Evolutionary conservation across 805 yeast species (phyloP).

Genomic region (Candida hispaniensis): DNA sequence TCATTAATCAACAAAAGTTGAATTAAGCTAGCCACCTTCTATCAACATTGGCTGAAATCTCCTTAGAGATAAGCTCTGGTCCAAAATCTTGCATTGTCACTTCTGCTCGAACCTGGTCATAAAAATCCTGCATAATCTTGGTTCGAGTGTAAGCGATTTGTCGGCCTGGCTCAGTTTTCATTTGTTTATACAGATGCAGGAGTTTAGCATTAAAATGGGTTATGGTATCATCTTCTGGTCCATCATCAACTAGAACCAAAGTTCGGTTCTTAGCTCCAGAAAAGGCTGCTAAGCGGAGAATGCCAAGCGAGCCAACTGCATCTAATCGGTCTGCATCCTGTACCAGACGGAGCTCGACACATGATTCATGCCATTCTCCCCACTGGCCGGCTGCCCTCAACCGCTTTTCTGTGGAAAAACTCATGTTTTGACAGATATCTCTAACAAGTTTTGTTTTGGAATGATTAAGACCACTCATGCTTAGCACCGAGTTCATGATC

Average conservation of each 20-base stretch:
- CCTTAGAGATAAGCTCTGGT: conserved; percentile 1
- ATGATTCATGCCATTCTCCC: conserved; percentile 27
- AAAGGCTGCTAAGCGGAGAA: conserved; percentile 29
- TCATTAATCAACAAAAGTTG: too few species aligned
- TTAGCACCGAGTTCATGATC: conserved; percentile 18
- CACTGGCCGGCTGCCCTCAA: conserved; percentile 22
- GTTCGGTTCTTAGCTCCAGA: conserved; percentile 26
- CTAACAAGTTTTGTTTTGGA: conserved; percentile 20
- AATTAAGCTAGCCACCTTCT: too few species aligned
- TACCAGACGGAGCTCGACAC: conserved; percentile 29
- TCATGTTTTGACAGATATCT: conserved; percentile 23
- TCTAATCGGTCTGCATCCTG: conserved; percentile 35
- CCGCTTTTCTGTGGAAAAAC: conserved; percentile 24
- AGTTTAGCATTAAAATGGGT: conserved; percentile 30
- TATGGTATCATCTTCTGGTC: conserved; percentile 18
- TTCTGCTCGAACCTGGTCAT: conserved; percentile 16
- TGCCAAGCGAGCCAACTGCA: conserved; percentile 31
- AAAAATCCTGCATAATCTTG: conserved; percentile 21
- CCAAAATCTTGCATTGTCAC: conserved; percentile 8
- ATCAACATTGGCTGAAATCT: too few species aligned
- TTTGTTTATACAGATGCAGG: conserved; percentile 23
- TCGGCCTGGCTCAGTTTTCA: conserved; percentile 25
- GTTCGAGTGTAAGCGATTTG: conserved; percentile 20
- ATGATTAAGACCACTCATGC: conserved; percentile 17
- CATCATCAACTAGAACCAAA: conserved; percentile 18